These are phyloP conservation scores for Daldinia eschscholtzii DNA, from an alignment of 2,329 filamentous ascomycete species.

Conservation along the genomic window DNA sequence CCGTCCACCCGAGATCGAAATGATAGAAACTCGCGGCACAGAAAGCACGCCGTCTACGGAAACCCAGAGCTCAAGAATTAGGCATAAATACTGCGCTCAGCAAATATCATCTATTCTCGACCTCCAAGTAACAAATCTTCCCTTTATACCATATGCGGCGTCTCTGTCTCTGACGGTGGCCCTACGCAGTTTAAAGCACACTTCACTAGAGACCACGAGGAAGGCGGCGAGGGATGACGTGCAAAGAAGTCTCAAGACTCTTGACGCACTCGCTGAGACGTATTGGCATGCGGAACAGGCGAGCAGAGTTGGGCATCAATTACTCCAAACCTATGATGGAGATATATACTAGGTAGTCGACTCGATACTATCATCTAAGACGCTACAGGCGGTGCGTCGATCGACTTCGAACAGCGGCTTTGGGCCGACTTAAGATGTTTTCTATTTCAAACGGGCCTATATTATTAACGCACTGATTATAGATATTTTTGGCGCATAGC, in stretches of 20 bases:
- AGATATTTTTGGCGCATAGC: background rate
- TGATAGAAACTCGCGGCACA: background rate
- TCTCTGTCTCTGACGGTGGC: conserved; percentile 31
- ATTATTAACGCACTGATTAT: too few species aligned
- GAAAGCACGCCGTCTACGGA: background rate
- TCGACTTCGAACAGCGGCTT: too few species aligned
- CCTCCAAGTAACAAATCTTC: conserved; percentile 18
- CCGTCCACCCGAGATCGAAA: conserved; percentile 10
- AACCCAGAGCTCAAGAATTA: conserved; percentile 18
- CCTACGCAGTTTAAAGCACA: conserved; percentile 24
- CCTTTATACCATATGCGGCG: conserved; percentile 36
- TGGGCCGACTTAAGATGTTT: too few species aligned
- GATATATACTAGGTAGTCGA: background rate
- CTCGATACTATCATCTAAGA: too few species aligned
- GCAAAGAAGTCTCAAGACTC: conserved; percentile 16
- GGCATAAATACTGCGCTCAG: conserved; percentile 31
- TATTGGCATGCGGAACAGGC: conserved; percentile 37
- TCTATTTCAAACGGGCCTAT: too few species aligned
- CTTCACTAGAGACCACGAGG: conserved; percentile 25
- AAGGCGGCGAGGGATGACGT: conserved; percentile 21
- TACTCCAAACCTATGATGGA: conserved; percentile 15
- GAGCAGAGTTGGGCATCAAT: conserved; percentile 16
- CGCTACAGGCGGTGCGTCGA: too few species aligned
- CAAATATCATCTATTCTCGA: conserved; percentile 22
- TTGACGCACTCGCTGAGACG: conserved; percentile 17